A percentile compares a stretch with the other conserved stretches of the same genome.
phyloP scores from a whole-genome alignment of 768 basidiomycete species.

The Terana coerulea region DNA sequence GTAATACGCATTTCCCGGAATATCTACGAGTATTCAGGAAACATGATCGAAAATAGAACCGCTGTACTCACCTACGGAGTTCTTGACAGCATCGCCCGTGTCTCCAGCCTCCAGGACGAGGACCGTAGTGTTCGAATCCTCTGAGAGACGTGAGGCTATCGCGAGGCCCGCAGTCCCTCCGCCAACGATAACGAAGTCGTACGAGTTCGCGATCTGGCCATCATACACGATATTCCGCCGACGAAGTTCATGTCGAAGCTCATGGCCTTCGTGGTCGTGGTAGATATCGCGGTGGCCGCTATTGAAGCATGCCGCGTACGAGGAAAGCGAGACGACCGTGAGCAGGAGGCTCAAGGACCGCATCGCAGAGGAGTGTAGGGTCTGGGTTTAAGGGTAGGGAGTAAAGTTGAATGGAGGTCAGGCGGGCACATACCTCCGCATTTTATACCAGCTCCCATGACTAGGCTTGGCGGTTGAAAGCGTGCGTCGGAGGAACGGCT shows the following conservation, averaged over 20 bases:
- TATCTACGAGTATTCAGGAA: slow-evolving; percentile 30
- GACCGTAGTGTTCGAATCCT: slow-evolving; percentile 41
- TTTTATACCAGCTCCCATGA: not conserved
- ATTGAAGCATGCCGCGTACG: slow-evolving; percentile 9
- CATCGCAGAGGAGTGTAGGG: slow-evolving; percentile 15
- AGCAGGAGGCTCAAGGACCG: slow-evolving; percentile 20
- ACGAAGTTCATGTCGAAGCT: slow-evolving; percentile 11
- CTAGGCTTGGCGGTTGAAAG: not conserved
- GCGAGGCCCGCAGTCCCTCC: slow-evolving; percentile 47
- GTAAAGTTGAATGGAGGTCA: not conserved
- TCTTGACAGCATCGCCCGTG: slow-evolving; percentile 36
- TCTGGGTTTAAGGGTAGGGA: not conserved
- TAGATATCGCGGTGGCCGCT: slow-evolving; percentile 21
- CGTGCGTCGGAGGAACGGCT: not conserved
- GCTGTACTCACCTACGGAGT: slow-evolving; percentile 30
- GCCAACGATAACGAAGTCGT: slow-evolving; percentile 53
- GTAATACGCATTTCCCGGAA: slow-evolving; percentile 51
- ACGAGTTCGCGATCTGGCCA: slow-evolving; percentile 35
- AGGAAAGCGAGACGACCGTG: slow-evolving; percentile 16
- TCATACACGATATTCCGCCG: slow-evolving; percentile 38
- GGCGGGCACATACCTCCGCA: not conserved
- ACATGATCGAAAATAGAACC: not conserved
- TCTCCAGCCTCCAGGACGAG: slow-evolving; percentile 44
- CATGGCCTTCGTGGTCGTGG: slow-evolving; percentile 10
- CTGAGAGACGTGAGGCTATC: slow-evolving; percentile 42